Conservation (phyloP, 495 filamentous ascomycete species). For the Penicillium angulare region DNA sequence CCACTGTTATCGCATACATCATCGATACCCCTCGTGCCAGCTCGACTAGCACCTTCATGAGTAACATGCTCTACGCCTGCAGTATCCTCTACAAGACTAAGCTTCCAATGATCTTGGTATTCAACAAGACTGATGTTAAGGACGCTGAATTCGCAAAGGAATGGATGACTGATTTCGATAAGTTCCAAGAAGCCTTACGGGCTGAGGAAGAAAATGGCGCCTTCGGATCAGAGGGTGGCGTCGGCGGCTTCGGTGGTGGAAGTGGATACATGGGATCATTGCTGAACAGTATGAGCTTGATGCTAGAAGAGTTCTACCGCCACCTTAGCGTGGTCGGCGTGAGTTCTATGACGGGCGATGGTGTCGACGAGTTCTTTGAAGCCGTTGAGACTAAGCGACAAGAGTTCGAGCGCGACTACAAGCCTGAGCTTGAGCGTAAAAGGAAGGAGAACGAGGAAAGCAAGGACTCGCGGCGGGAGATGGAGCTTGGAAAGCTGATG, state of each 20-base stretch:
- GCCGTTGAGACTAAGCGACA: slow-evolving; percentile 81
- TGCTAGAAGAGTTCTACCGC: slow-evolving; percentile 97
- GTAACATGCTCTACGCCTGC: slow-evolving; percentile 99
- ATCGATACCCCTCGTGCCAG: slow-evolving; percentile 93
- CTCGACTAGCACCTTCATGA: slow-evolving; percentile 96
- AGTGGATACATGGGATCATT: slow-evolving; percentile 97
- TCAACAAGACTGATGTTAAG: slow-evolving; percentile 97
- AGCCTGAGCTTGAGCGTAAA: slow-evolving; percentile 82
- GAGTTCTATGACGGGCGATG: slow-evolving; percentile 87
- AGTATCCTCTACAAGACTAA: slow-evolving; percentile 98
- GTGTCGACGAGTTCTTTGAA: slow-evolving; percentile 88
- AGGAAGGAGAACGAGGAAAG: slow-evolving; percentile 70
- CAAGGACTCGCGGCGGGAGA: slow-evolving; percentile 66
- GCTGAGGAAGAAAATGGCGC: slow-evolving; percentile 75
- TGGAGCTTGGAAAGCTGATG: slow-evolving; percentile 90
- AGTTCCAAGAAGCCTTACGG: slow-evolving; percentile 83
- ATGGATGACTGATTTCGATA: slow-evolving; percentile 99
- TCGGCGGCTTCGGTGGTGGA: slow-evolving; percentile 59
- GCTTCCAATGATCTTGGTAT: slow-evolving; percentile 95
- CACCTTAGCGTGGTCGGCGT: slow-evolving; percentile 91
- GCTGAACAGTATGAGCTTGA: slow-evolving; percentile 94
- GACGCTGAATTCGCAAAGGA: slow-evolving; percentile 91
- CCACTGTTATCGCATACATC: slow-evolving; percentile 94
- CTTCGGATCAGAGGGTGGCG: slow-evolving; percentile 70
- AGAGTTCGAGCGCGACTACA: slow-evolving; percentile 91